Evolutionary conservation across 768 basidiomycete species (phyloP).

Genomic region (Nidula microcarpa): DNA sequence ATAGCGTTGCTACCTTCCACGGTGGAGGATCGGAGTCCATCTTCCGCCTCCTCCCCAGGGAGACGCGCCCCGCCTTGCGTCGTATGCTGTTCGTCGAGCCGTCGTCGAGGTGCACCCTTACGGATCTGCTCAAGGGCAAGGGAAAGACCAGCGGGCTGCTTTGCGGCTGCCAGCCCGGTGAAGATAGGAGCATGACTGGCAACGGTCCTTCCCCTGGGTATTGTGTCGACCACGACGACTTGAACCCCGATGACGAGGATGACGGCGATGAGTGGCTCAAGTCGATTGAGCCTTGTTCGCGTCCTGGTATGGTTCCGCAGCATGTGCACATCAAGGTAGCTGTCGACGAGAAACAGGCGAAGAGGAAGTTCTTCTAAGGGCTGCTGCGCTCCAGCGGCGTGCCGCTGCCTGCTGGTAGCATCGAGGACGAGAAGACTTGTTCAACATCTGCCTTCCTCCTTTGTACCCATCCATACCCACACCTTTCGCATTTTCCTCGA

Average conservation of each 20-base stretch:
- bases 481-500: too few relatives aligned
- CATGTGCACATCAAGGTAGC: constrained; percentile 76
- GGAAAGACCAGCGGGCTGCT: constrained; percentile 74
- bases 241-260: constrained; percentile 64
- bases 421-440: neutral
- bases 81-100: constrained; percentile 95
- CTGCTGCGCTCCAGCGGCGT: neutral
- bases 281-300: constrained; percentile 66
- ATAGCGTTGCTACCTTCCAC: constrained; percentile 63
- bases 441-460: constrained; percentile 1
- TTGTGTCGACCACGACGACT: constrained; percentile 66
- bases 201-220: constrained; percentile 18
- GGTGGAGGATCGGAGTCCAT: constrained; percentile 79
- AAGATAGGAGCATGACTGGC: constrained; percentile 4
- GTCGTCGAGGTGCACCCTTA: constrained; percentile 83
- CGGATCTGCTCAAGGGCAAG: constrained; percentile 81
- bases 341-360: constrained; percentile 65
- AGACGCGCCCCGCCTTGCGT: constrained; percentile 84
- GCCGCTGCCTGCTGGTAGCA: neutral
- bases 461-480: neutral
- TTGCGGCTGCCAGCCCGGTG: constrained; percentile 65
- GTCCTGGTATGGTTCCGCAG: constrained; percentile 32
- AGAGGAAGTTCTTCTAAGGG: constrained; percentile 69
- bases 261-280: constrained; percentile 89
- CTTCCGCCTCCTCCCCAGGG: constrained; percentile 92